phyloP scores from a whole-genome alignment of 805 yeast genomes.

The Isabelozyma pseudorhagii region DNA sequence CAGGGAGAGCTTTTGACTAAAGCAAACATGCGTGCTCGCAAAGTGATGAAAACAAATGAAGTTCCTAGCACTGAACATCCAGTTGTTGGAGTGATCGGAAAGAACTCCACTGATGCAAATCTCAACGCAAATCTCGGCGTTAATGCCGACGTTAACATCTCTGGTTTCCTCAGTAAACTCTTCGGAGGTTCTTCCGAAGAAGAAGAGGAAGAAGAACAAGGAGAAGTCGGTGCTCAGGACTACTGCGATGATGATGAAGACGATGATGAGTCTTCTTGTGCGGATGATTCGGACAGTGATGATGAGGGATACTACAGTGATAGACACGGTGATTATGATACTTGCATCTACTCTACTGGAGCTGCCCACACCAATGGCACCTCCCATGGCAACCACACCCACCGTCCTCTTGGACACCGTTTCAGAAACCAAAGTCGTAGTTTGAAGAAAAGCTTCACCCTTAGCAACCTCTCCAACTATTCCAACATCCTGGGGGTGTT shows the following conservation, averaged over 20 bases:
- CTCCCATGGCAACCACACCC: neutral
- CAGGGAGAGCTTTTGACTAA: neutral
- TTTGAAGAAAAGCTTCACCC: neutral
- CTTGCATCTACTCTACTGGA: neutral
- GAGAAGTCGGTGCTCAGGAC: neutral
- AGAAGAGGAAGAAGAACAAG: neutral
- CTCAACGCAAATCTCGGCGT: too few species aligned
- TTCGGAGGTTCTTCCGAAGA: neutral
- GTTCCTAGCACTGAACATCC: neutral
- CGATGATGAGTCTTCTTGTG: neutral
- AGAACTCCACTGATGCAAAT: too few species aligned
- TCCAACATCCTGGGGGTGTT: neutral
- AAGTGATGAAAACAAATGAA: neutral
- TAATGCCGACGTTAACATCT: neutral
- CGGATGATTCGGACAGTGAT: neutral
- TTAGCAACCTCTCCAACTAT: neutral
- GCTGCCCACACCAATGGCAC: neutral
- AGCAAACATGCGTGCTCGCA: neutral
- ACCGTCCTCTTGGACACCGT: neutral
- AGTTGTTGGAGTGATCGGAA: neutral
- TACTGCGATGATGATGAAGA: neutral
- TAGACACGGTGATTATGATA: conserved; percentile 2
- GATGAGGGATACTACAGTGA: neutral
- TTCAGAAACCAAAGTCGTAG: neutral
- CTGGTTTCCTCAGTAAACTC: neutral